Evolutionary conservation across 2,329 filamentous ascomycete genomes (phyloP), one percentile per base, ranked within the genome.

Genomic region (Colletotrichum camelliae): DNA sequence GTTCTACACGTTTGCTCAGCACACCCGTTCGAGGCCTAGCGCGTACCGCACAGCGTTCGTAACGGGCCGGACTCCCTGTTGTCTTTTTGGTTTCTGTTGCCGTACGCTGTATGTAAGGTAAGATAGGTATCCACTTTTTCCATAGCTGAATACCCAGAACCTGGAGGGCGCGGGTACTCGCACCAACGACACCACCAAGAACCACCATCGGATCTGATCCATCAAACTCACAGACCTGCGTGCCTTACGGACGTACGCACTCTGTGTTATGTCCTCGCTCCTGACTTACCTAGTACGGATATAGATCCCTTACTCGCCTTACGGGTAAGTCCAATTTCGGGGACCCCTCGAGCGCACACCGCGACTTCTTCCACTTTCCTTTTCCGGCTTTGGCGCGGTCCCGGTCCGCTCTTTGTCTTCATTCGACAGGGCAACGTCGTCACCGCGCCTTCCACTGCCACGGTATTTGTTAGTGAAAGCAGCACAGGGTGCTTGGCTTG

Each of bases 181-280:
- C 24, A 27, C 24, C 37, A 39, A 7, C 15, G 37, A 39, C 37
- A 16, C 37, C 37, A 39, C 37, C 15, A 39, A 39, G 15, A 15
- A 39, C 37, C 37, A 16, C 37, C 37, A 16, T 39, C 37, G 37
- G 37, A 39, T 39, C 37, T 18, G 37, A 39, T 39, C 24, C 15
- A 29, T 60, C 55, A 29, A 31, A 18, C 55, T 57, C 66, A 61
- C 27, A 35, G 64, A 24, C 62, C 12, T 21, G 21, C 21, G 12
- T 29, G 55, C 64, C 33, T 61, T 72, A 61, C 70, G 64, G 62
- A 61, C 70, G 70, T 72, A 72, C 52, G 62, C 52, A 67, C 15
- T 9, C 27, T 18, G n/a, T n/a, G 21, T 39, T 18, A n/a, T 55
- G 55, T 60, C 55, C 55, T 29, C 16, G 16, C 37, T 39, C 37